A percentile compares a stretch with the other conserved stretches of the same genome.
Conservation (phyloP, 2,329 filamentous ascomycete species). For the Xylaria sp. region DNA sequence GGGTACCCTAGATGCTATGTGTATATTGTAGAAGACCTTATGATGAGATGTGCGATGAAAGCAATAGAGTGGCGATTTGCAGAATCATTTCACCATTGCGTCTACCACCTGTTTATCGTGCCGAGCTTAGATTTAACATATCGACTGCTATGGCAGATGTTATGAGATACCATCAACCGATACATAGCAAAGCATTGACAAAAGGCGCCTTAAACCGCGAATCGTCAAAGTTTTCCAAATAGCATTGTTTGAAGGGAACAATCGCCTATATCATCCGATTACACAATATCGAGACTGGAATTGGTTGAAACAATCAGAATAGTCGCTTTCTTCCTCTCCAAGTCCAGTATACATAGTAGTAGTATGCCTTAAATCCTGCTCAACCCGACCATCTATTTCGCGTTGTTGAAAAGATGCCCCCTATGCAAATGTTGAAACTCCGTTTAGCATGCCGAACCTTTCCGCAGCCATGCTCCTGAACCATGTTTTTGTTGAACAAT, state of each 20-base stretch:
- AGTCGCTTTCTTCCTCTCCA: neutral
- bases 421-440: constrained; percentile 28
- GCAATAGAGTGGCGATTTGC: neutral
- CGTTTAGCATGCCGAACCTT: constrained; percentile 3
- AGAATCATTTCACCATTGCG: neutral
- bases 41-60: constrained; percentile 31
- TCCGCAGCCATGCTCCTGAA: neutral
- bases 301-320: neutral
- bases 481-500: constrained; percentile 25
- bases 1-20: constrained; percentile 23
- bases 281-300: neutral
- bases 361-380: neutral
- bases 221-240: neutral
- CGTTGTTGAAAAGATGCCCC: constrained; percentile 30
- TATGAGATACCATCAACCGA: neutral
- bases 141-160: neutral
- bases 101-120: neutral
- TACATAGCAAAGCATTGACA: too few relatives aligned
- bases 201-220: too few relatives aligned
- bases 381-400: neutral
- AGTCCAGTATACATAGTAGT: neutral
- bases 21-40: constrained; percentile 28
- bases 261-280: neutral
- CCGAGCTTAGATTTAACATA: neutral
- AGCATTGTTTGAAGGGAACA: neutral